These are phyloP conservation scores for Leonotis leonurus DNA, from an alignment of 257 asterid species.

Conservation along the genomic window DNA sequence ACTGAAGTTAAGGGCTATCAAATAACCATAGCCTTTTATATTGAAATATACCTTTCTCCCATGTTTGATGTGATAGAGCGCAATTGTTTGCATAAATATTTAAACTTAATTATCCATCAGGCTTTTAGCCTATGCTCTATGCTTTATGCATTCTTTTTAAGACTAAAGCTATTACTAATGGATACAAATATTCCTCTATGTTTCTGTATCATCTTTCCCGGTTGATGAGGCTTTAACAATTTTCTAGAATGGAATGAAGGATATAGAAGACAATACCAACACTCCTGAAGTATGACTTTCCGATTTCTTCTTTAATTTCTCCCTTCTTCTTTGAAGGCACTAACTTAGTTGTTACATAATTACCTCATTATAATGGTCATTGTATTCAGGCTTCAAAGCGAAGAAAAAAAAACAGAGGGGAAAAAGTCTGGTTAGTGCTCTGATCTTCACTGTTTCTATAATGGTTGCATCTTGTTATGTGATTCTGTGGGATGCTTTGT, in stretches of 20 bases:
- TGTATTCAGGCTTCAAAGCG: conserved; percentile 23
- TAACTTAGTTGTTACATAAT: background rate
- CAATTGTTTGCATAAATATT: conserved; percentile 4
- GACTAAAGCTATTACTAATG: background rate
- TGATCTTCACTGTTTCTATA: background rate
- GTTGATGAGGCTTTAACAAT: conserved; percentile 6
- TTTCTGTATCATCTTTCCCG: background rate
- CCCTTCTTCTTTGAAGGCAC: conserved; percentile 1
- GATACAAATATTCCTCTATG: background rate
- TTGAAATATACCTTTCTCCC: background rate
- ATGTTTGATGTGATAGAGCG: background rate
- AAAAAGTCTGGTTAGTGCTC: conserved; percentile 29
- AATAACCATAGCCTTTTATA: background rate
- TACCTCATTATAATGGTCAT: conserved; percentile 2
- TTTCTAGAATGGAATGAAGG: conserved; percentile 26
- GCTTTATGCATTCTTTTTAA: background rate
- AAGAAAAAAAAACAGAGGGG: conserved; percentile 23
- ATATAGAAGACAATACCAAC: conserved; percentile 14
- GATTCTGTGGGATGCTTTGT: too few relatives aligned
- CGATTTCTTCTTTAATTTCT: background rate
- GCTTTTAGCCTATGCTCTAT: background rate
- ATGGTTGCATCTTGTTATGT: too few relatives aligned
- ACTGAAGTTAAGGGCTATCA: conserved; percentile 7
- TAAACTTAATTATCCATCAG: background rate
- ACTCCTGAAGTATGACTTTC: conserved; percentile 22